Evolutionary conservation across 1,284 basidiomycete genomes (phyloP).

Genomic region (Fomitopsis schrenkii): DNA sequence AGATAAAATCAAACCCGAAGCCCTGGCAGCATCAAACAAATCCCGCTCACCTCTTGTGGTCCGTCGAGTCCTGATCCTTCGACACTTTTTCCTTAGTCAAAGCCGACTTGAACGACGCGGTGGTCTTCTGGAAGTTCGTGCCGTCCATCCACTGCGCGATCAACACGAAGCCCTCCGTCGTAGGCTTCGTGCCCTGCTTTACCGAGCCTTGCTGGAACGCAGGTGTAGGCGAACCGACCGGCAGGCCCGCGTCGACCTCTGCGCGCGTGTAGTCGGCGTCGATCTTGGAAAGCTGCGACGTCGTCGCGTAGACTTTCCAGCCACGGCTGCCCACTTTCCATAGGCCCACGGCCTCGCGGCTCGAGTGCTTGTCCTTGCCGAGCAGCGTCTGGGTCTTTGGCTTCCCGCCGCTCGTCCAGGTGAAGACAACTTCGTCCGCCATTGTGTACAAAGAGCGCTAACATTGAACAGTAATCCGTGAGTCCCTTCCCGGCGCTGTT

Average conservation of each 20-base stretch:
- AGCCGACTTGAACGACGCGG: not conserved
- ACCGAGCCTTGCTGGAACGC: slow-evolving; percentile 1
- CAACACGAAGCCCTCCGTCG: not conserved
- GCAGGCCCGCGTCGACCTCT: not conserved
- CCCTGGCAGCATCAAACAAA: not conserved
- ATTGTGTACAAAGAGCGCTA: not conserved
- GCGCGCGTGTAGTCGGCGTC: not conserved
- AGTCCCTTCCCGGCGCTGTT: too few species aligned
- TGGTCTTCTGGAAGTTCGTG: not conserved
- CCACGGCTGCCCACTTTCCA: not conserved
- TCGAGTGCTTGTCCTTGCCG: not conserved
- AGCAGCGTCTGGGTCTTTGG: not conserved
- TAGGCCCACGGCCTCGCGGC: slow-evolving; percentile 3
- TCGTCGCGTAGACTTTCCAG: slow-evolving; percentile 6
- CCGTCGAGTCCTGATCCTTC: not conserved
- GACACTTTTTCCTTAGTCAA: not conserved
- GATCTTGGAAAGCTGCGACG: not conserved
- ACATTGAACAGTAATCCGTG: too few species aligned
- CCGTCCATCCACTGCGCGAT: slow-evolving; percentile 1
- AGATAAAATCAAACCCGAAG: not conserved
- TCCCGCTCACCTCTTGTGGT: not conserved
- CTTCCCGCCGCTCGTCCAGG: not conserved
- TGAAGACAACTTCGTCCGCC: not conserved
- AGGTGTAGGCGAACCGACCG: not conserved
- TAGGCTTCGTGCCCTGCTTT: not conserved